These are phyloP conservation scores for Brassica nigra DNA, from an alignment of 345 rosid genomes.

Conservation along the genomic window DNA sequence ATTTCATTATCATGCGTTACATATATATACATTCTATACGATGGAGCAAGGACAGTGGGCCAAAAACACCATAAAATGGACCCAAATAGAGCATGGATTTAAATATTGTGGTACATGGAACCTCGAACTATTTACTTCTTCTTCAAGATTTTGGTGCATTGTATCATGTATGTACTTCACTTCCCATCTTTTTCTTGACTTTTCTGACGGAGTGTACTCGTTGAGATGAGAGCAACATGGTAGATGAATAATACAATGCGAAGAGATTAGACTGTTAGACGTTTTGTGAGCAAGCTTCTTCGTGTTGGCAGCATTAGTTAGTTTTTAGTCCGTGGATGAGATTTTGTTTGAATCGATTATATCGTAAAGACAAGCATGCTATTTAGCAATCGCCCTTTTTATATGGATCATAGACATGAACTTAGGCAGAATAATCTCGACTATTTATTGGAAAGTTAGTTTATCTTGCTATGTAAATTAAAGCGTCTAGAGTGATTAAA, in stretches of 20 bases:
- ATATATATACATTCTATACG: neutral
- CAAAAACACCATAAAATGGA: constrained; percentile 33
- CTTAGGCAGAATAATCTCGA: neutral
- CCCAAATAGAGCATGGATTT: constrained; percentile 22
- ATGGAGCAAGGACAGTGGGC: constrained; percentile 31
- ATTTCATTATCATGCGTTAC: constrained; percentile 23
- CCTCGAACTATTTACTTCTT: constrained; percentile 30
- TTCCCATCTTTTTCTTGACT: constrained; percentile 23
- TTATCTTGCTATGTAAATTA: neutral
- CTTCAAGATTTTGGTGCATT: constrained; percentile 27
- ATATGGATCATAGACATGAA: neutral
- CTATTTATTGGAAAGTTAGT: neutral
- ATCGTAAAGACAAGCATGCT: neutral
- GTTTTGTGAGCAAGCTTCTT: neutral
- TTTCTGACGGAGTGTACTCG: constrained; percentile 18
- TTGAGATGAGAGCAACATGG: constrained; percentile 11
- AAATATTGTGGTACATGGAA: constrained; percentile 25
- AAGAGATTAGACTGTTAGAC: neutral
- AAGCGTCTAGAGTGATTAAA: neutral
- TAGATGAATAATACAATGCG: neutral
- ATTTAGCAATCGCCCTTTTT: neutral
- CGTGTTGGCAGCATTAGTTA: neutral
- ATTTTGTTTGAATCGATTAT: neutral
- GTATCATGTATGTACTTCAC: constrained; percentile 24
- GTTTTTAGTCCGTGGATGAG: neutral